phyloP scores from a whole-genome alignment of 2,329 filamentous ascomycete species.

The Escovopsis sp. region DNA sequence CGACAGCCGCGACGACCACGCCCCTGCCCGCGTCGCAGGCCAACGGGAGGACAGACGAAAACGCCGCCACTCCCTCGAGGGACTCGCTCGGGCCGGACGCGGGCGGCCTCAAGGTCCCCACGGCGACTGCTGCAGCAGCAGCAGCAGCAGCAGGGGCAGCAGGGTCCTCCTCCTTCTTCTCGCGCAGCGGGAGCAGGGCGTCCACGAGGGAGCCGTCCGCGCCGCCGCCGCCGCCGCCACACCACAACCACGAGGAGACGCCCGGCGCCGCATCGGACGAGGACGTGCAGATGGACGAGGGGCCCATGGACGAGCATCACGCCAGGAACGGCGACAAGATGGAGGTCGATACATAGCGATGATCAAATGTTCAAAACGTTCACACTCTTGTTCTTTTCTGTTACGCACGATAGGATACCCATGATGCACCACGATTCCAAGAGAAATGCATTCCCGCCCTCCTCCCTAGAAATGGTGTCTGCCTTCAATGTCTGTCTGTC shows the following conservation, averaged over 20 bases:
- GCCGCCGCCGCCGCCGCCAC: conserved; percentile 9
- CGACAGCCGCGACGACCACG: background rate
- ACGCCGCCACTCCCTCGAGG: conserved; percentile 15
- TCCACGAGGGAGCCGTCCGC: conserved; percentile 15
- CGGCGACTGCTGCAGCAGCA: conserved; percentile 7
- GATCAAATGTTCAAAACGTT: too few relatives aligned
- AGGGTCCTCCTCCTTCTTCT: conserved; percentile 1
- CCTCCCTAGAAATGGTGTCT: too few relatives aligned
- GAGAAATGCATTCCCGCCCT: too few relatives aligned
- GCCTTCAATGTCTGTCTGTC: too few relatives aligned
- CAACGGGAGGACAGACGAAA: too few relatives aligned
- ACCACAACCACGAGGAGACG: conserved; percentile 7
- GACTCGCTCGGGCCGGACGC: conserved; percentile 17
- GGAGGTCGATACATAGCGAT: conserved; percentile 39
- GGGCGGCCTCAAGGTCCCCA: conserved; percentile 12
- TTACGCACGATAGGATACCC: conserved; percentile 10
- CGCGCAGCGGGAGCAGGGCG: conserved; percentile 14
- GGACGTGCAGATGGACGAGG: conserved; percentile 45
- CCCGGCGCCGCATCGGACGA: conserved; percentile 30
- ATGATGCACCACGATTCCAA: background rate
- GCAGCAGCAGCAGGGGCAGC: conserved; percentile 4
- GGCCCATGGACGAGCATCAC: conserved; percentile 21
- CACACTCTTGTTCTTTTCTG: too few relatives aligned
- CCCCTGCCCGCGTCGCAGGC: too few relatives aligned
- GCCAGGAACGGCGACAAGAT: conserved; percentile 42